Percentiles rank a stretch among this genome's conserved stretches.
Evolutionary conservation across 768 basidiomycete species (phyloP).

Genomic region (Tricholoma flavovirens): DNA sequence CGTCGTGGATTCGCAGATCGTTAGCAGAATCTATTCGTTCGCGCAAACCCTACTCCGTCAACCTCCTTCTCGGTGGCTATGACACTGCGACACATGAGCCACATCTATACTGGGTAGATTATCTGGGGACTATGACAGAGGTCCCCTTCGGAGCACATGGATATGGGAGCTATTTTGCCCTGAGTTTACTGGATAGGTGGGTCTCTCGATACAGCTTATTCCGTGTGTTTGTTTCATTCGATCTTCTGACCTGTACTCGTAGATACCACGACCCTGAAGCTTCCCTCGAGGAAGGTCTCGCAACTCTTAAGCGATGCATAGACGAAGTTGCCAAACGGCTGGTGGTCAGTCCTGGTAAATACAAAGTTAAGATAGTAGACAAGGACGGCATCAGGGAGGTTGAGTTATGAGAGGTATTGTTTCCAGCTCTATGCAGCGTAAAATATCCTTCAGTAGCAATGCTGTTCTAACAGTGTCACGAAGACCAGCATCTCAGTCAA

Average conservation of each 20-base stretch:
- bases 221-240: background rate
- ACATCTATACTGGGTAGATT: slow-evolving; percentile 93
- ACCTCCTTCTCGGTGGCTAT: slow-evolving; percentile 89
- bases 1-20: slow-evolving; percentile 90
- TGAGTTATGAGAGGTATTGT: slow-evolving; percentile 62
- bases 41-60: slow-evolving; percentile 83
- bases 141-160: slow-evolving; percentile 96
- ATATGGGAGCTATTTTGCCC: slow-evolving; percentile 87
- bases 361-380: slow-evolving; percentile 89
- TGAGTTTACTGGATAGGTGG: slow-evolving; percentile 88
- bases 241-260: background rate
- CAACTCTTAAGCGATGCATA: slow-evolving; percentile 78
- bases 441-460: no score
- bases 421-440: no score
- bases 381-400: slow-evolving; percentile 84
- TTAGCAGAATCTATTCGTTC: slow-evolving; percentile 89
- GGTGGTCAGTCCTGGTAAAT: slow-evolving; percentile 72
- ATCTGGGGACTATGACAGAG: slow-evolving; percentile 82
- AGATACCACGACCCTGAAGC: slow-evolving; percentile 93
- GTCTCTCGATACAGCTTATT: slow-evolving; percentile 12
- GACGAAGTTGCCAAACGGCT: slow-evolving; percentile 82
- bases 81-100: slow-evolving; percentile 72
- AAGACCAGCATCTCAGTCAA: background rate
- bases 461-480: no score
- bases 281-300: slow-evolving; percentile 79